These are phyloP conservation scores for Phytophthora boehmeriae DNA, from an alignment of 352 stramenopile genomes.

Conservation along the genomic window DNA sequence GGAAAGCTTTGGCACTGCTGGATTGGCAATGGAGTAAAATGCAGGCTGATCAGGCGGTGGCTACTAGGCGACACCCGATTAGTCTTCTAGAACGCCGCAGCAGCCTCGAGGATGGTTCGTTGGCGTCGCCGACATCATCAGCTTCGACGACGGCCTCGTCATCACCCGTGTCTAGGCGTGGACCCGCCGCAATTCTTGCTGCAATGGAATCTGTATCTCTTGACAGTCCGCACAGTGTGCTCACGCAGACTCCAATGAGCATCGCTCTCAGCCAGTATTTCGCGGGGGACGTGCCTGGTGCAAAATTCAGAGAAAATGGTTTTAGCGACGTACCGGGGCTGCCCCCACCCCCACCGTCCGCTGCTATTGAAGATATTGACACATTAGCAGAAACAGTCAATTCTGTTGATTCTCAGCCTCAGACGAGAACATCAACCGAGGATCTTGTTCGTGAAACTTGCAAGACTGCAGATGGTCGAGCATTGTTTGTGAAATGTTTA, in stretches of 20 bases:
- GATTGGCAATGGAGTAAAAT: constrained; percentile 86
- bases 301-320: constrained; percentile 11
- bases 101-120: constrained; percentile 29
- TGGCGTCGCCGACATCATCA: constrained; percentile 27
- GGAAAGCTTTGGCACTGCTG: constrained; percentile 82
- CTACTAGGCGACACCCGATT: constrained; percentile 14
- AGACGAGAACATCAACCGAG: constrained; percentile 19
- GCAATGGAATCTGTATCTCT: constrained; percentile 15
- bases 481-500: constrained; percentile 81
- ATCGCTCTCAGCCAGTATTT: constrained; percentile 58
- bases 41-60: constrained; percentile 32
- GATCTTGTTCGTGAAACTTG: constrained; percentile 34
- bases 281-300: constrained; percentile 30
- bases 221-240: constrained; percentile 49
- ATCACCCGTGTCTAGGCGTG: constrained; percentile 7
- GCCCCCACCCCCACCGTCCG: neutral
- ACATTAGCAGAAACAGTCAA: neutral
- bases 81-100: constrained; percentile 34
- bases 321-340: constrained; percentile 14
- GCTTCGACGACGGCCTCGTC: constrained; percentile 21
- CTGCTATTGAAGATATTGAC: no score
- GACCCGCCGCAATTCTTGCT: constrained; percentile 2
- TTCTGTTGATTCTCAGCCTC: constrained; percentile 10
- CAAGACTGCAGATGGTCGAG: constrained; percentile 52
- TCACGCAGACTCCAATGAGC: constrained; percentile 66